phyloP scores from a whole-genome alignment of 345 rosid genomes.

The Excoecaria agallocha region DNA sequence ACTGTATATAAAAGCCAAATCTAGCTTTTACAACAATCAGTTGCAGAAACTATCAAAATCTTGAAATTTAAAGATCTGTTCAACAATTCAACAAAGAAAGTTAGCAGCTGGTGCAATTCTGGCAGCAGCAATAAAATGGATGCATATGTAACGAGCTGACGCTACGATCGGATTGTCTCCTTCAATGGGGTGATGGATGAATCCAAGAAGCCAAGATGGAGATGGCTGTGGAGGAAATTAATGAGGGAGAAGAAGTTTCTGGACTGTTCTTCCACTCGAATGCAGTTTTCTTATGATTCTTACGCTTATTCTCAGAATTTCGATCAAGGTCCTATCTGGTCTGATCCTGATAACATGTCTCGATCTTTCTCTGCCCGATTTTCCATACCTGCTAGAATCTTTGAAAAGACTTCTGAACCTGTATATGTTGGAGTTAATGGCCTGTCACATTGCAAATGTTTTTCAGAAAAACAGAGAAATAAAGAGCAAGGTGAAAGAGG shows the following conservation, averaged over 20 bases:
- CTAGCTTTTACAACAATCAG: too few relatives aligned
- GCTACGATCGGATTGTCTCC: conserved; percentile 19
- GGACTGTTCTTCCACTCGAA: conserved; percentile 13
- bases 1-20: neutral
- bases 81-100: conserved; percentile 13
- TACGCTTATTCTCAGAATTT: conserved; percentile 38
- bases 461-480: too few relatives aligned
- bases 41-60: neutral
- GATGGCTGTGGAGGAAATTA: conserved; percentile 37
- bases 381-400: conserved; percentile 35
- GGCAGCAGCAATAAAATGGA: conserved; percentile 6
- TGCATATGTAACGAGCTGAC: neutral
- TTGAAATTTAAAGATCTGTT: neutral
- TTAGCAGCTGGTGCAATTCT: conserved; percentile 25
- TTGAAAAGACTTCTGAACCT: neutral
- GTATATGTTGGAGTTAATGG: too few relatives aligned
- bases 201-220: conserved; percentile 30
- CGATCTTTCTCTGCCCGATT: conserved; percentile 46
- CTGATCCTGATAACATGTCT: conserved; percentile 32
- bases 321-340: conserved; percentile 31
- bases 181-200: conserved; percentile 2
- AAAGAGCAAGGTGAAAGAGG: too few relatives aligned
- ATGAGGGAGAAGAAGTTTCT: conserved; percentile 28
- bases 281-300: conserved; percentile 39
- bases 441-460: too few relatives aligned